phyloP scores from a whole-genome alignment of 257 asterid species.

The Linderniella brevidens region DNA sequence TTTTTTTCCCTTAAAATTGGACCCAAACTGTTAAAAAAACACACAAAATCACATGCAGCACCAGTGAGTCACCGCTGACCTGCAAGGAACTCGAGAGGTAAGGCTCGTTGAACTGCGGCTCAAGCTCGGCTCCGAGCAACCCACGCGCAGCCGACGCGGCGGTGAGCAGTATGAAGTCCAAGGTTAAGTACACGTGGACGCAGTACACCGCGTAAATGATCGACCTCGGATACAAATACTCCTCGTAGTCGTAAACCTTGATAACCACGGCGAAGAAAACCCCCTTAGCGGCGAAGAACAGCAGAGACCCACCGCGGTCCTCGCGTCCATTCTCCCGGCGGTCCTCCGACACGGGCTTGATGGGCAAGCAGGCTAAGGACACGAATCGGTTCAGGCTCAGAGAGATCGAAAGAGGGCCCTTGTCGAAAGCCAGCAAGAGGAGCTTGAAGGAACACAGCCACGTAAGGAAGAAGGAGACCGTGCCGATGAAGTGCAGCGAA shows the following conservation, averaged over 20 bases:
- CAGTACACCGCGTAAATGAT: neutral
- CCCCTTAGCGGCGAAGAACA: neutral
- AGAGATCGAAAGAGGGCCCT: neutral
- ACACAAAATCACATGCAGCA: too few species aligned
- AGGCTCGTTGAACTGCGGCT: slow-evolving; percentile 10
- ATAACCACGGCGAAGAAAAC: neutral
- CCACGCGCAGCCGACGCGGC: neutral
- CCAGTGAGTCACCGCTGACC: neutral
- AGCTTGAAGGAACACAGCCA: slow-evolving; percentile 9
- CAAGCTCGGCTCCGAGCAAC: slow-evolving; percentile 1
- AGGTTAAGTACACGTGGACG: neutral
- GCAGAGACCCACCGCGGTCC: neutral
- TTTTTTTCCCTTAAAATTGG: too few species aligned
- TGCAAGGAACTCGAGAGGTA: slow-evolving; percentile 2
- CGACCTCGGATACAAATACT: neutral
- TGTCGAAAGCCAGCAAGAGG: slow-evolving; percentile 2
- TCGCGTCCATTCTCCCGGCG: neutral
- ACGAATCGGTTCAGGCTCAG: neutral
- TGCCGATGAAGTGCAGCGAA: slow-evolving; percentile 1
- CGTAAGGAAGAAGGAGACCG: slow-evolving; percentile 4
- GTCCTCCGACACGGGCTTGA: neutral
- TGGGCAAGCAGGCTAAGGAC: neutral
- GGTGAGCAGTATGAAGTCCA: neutral
- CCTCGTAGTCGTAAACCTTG: neutral
- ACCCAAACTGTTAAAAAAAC: too few species aligned